A percentile compares a stretch with the other conserved stretches of the same genome.
These are phyloP conservation scores for Claviceps quebecensis DNA, from an alignment of 2,329 filamentous ascomycete species.

Conservation along the genomic window DNA sequence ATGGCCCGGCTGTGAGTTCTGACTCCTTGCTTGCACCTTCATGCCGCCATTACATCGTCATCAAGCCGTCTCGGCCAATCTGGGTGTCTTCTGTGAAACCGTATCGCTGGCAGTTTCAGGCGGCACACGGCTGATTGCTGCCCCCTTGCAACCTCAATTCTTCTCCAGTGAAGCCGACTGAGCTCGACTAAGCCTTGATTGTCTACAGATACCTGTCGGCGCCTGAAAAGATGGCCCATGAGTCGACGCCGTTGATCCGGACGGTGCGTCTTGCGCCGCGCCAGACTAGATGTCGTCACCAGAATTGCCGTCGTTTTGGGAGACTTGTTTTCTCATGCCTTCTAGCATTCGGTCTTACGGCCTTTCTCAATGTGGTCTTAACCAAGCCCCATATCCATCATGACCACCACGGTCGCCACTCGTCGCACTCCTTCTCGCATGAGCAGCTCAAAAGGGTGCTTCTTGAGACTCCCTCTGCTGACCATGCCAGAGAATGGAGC, in stretches of 20 bases:
- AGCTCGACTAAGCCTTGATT: neutral
- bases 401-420: slow-evolving; percentile 16
- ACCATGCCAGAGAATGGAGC: slow-evolving; percentile 56
- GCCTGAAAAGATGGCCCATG: slow-evolving; percentile 25
- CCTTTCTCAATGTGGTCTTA: slow-evolving; percentile 34
- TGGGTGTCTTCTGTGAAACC: neutral
- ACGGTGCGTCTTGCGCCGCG: slow-evolving; percentile 42
- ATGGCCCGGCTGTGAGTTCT: neutral
- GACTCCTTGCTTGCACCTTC: neutral
- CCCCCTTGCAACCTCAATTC: neutral
- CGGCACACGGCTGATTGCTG: neutral
- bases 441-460: slow-evolving; percentile 42
- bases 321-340: slow-evolving; percentile 45
- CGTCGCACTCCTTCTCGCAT: slow-evolving; percentile 19
- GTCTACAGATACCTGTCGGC: slow-evolving; percentile 6
- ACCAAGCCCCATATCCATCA: slow-evolving; percentile 22
- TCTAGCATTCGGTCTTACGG: slow-evolving; percentile 34
- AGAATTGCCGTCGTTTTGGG: slow-evolving; percentile 50
- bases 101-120: neutral
- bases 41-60: neutral
- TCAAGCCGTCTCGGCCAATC: neutral
- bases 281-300: slow-evolving; percentile 42
- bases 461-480: slow-evolving; percentile 41
- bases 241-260: slow-evolving; percentile 54
- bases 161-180: neutral